phyloP scores from a whole-genome alignment of 805 yeast species.

The Yarrowia alimentaria region DNA sequence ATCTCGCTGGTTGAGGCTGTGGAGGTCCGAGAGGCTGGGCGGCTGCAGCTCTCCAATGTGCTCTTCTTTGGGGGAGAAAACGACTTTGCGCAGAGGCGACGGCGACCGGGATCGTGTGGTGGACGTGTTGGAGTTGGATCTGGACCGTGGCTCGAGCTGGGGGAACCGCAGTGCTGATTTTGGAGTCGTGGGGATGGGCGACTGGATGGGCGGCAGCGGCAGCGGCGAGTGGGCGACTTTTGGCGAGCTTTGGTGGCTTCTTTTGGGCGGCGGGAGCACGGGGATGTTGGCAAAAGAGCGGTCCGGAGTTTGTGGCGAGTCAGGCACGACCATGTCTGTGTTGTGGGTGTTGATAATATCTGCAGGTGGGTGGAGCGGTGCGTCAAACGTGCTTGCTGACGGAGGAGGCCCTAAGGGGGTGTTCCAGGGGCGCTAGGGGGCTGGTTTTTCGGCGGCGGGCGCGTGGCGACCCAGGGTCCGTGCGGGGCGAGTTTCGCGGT shows the following conservation, averaged over 20 bases:
- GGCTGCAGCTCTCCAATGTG: neutral
- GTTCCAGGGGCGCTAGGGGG: no score
- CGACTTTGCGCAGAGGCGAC: slow-evolving; percentile 12
- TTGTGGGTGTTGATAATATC: neutral
- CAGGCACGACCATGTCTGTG: neutral
- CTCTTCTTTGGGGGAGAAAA: slow-evolving; percentile 15
- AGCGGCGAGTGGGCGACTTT: slow-evolving; percentile 3
- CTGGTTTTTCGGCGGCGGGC: no score
- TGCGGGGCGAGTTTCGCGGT: no score
- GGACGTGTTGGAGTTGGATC: slow-evolving; percentile 15
- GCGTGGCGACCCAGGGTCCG: no score
- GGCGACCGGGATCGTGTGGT: slow-evolving; percentile 14
- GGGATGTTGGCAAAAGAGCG: slow-evolving; percentile 18
- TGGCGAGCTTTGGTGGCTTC: neutral
- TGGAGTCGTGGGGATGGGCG: slow-evolving; percentile 5
- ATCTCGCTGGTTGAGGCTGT: slow-evolving; percentile 3
- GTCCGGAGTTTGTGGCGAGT: slow-evolving; percentile 6
- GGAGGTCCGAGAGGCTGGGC: neutral
- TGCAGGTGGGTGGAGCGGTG: neutral
- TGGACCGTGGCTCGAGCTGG: slow-evolving; percentile 12
- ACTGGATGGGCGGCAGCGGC: slow-evolving; percentile 2
- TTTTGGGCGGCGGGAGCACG: slow-evolving; percentile 1
- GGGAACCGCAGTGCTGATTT: slow-evolving; percentile 20
- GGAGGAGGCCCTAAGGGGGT: no score
- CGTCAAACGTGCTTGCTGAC: no score